Base-by-base conservation (phyloP, 257 asterid genomes). In the Asclepias syriaca region DNA sequence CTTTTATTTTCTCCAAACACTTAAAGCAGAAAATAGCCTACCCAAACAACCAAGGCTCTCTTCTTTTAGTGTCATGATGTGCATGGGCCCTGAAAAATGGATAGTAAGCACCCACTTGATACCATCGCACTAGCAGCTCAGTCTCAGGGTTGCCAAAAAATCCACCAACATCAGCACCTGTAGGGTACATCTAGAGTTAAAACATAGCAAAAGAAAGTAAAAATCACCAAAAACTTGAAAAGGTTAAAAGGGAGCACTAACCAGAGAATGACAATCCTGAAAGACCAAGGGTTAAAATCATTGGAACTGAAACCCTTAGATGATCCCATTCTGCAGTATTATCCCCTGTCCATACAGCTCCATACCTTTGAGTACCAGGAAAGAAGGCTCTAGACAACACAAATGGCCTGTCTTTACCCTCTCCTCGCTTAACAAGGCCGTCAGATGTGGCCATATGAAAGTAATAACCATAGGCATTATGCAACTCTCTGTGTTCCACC, bases 1-100 rank as follows among this genome's bases (percentile, higher is more conserved):
- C 43, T 43, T 58, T 71, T 58, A 59, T 72, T 39, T 46, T 24
- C 70, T 13, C 27, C 32, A 50, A 45, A 66, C 59, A 80, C 48
- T 67, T 60, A 63, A 77, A 76, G 73, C 18, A 59, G 65, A 82
- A 76, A 53, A 76, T 16, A 49, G 53, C 89, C 55, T 86, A 95
- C 99, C 99, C 99, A 55, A 92, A 95, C 75, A 95, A 78, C 96
- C 96, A 95, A 70, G 99, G 99, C 72, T 95, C 99, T 37, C 99
- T 90, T 74, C 99, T 81, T 84, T 87, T 95, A 65, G 99, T 90
- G 86, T 95, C 99, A 65, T 95, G 99, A 83, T 95, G 99, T 73
- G 99, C 99, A 78, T 95, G 99, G 58, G 79, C 99, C 80, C 99
- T 93, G 71, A 95, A 92, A 83, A 95, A 95, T 70, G 99, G 99